Evolutionary conservation across 768 basidiomycete genomes (phyloP).

Genomic region (Kwoniella sp.): DNA sequence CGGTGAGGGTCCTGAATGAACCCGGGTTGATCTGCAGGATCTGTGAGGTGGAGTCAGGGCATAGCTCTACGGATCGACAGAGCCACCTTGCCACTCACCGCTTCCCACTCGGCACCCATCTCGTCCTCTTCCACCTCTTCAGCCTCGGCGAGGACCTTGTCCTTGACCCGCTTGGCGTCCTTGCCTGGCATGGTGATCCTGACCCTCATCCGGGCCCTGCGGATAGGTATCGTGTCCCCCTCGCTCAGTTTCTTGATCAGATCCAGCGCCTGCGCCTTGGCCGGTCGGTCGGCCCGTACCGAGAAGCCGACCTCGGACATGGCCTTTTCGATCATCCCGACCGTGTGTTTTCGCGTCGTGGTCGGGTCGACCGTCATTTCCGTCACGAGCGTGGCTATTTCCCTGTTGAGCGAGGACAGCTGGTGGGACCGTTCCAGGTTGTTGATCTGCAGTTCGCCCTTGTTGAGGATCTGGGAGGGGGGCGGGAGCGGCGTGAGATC

Average conservation of each 20-base stretch:
- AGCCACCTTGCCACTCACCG: conserved; percentile 57
- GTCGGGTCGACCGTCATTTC: conserved; percentile 93
- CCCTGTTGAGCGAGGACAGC: conserved; percentile 69
- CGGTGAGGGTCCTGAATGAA: conserved; percentile 81
- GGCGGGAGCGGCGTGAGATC: neutral
- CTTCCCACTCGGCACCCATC: conserved; percentile 73
- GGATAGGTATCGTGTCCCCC: conserved; percentile 64
- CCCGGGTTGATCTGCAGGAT: conserved; percentile 88
- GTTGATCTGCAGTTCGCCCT: conserved; percentile 93
- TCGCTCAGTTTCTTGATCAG: conserved; percentile 33
- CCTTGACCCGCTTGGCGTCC: conserved; percentile 66
- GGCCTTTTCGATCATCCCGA: conserved; percentile 94
- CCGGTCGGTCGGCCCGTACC: conserved; percentile 78
- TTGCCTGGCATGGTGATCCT: conserved; percentile 68
- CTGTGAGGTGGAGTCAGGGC: no score
- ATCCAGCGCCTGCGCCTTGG: conserved; percentile 70
- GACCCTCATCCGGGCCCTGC: conserved; percentile 88
- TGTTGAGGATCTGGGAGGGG: conserved; percentile 70
- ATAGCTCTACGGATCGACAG: neutral
- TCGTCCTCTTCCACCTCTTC: conserved; percentile 83
- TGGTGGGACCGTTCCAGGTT: conserved; percentile 96
- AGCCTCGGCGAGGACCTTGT: conserved; percentile 66
- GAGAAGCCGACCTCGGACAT: conserved; percentile 94
- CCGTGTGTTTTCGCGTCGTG: conserved; percentile 83
- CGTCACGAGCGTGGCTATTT: conserved; percentile 89